Evolutionary conservation across 2,329 filamentous ascomycete genomes (phyloP), one percentile per base, ranked within the genome.

Genomic region (Fusarium equiseti): DNA sequence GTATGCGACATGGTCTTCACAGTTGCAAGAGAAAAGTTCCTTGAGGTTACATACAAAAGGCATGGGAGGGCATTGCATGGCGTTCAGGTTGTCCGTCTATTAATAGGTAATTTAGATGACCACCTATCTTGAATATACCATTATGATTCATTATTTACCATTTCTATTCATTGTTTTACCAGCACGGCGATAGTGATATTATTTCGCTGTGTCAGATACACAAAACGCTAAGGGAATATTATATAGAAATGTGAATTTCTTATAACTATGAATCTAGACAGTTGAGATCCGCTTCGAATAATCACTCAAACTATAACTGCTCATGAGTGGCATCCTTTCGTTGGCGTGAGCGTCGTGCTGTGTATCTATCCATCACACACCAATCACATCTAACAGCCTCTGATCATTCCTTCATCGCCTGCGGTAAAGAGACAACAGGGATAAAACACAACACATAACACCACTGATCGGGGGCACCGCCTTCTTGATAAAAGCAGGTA

Each of bases 41-140:
- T 63, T 63, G 50, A 67, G 61, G 54, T 74, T 69, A 64, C 63
- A 73, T 68, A 64, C 63, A 73, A 53, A 66, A 44, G 58, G 62
- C 59, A 66, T 71, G 63, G 61, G 53, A 66, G 72, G 71, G 76
- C 78, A 79, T 79, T 70, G 78, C 77, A 77, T 73, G 78, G 78
- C 77, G 78, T 79, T 79, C 55, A 56, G 73, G 75, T 71, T 32
- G 63, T 73, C 53, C 38, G 63, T 73, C 50, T 57, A 64, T 75
- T 72, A 22, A 64, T 54, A 63, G 65, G 61, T 53, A 72, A 63
- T 62, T 32, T 58, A 66, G 66, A 74, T 74, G 56, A 56, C 42
- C 68, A 22, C 35, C 35, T 24, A 66, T 42, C 50, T 72, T 66
- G 43, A 71, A 73, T 72, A 75, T 74, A 72, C 63, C 70, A 68